phyloP scores from a whole-genome alignment of 441 rosid species.

The Francoa sonchifolia region DNA sequence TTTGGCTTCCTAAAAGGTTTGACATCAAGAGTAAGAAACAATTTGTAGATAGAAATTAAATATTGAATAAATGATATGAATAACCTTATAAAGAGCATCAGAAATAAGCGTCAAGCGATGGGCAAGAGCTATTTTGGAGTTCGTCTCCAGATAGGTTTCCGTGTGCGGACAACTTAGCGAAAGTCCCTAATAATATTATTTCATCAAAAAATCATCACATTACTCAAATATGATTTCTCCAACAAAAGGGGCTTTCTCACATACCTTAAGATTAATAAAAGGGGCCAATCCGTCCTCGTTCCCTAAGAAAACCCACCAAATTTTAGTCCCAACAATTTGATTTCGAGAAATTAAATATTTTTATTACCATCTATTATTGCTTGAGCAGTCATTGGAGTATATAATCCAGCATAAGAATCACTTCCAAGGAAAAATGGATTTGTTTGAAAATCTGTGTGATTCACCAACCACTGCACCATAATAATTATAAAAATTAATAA shows the following conservation, averaged over 20 bases:
- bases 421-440: slow-evolving; percentile 18
- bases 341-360: too few species aligned
- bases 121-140: not conserved
- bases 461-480: slow-evolving; percentile 19
- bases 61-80: too few species aligned
- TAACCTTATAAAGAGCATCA: not conserved
- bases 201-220: not conserved
- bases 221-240: not conserved
- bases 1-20: not conserved
- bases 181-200: not conserved
- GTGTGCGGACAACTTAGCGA: not conserved
- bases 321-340: not conserved
- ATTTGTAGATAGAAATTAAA: too few species aligned
- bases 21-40: too few species aligned
- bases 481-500: too few species aligned
- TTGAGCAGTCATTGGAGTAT: slow-evolving; percentile 14
- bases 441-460: slow-evolving; percentile 12
- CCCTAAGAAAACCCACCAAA: not conserved
- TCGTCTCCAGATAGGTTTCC: not conserved
- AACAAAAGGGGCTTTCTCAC: too few species aligned
- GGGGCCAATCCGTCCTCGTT: too few species aligned
- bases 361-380: slow-evolving; percentile 14
- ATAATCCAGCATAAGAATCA: slow-evolving; percentile 24
- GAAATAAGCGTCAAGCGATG: not conserved
- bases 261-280: not conserved